Percentiles rank a stretch among this genome's conserved stretches.
Evolutionary conservation across 1,284 basidiomycete genomes (phyloP).

Genomic region (Trichosporon sp.): DNA sequence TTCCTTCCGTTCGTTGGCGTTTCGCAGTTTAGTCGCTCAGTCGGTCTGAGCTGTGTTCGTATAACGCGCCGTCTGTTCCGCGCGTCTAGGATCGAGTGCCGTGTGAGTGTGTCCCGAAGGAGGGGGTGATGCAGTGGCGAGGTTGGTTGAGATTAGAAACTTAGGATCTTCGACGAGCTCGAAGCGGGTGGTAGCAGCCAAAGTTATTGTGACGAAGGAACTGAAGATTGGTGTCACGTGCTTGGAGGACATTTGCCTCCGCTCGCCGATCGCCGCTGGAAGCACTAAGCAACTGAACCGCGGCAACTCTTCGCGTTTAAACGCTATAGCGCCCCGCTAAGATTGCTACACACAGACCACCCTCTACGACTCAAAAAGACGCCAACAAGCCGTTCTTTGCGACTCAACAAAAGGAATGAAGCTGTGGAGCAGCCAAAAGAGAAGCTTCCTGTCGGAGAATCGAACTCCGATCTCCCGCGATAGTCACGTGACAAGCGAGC

Average conservation of each 20-base stretch:
- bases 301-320: too few relatives aligned
- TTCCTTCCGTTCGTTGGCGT: neutral
- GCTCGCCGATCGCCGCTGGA: neutral
- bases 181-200: neutral
- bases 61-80: neutral
- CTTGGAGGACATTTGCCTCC: neutral
- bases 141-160: neutral
- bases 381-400: neutral
- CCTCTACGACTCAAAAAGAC: neutral
- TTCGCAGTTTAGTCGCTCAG: neutral
- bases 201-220: conserved; percentile 18
- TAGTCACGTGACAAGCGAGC: conserved; percentile 15
- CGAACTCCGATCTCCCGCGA: conserved; percentile 19
- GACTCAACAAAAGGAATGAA: neutral
- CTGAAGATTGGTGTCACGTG: conserved; percentile 15
- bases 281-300: too few relatives aligned
- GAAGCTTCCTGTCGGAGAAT: conserved; percentile 17
- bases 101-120: neutral
- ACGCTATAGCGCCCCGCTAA: neutral
- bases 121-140: neutral
- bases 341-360: neutral
- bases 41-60: neutral
- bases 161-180: neutral
- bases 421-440: neutral
- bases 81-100: neutral